These are phyloP conservation scores for Neofusicoccum kwambonambiense DNA, from an alignment of 2,329 filamentous ascomycete genomes.

Conservation along the genomic window DNA sequence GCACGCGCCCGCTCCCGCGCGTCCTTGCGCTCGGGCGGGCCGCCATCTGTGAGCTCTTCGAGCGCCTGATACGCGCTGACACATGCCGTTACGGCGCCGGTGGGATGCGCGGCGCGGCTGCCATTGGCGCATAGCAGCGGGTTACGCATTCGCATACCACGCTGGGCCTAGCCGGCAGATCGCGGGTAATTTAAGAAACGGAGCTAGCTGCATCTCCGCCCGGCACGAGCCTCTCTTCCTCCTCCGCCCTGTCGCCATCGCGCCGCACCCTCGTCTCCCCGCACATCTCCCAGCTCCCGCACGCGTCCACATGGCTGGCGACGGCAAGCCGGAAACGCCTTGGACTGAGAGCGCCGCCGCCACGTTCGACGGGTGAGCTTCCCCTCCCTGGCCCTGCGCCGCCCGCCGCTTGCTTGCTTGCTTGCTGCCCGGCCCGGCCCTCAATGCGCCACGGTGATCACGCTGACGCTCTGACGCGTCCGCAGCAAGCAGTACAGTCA, in stretches of 20 bases:
- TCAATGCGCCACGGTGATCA: not conserved
- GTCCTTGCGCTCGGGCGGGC: not conserved
- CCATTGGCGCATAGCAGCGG: not conserved
- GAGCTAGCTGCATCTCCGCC: not conserved
- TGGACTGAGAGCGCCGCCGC: slow-evolving; percentile 35
- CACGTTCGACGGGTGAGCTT: slow-evolving; percentile 40
- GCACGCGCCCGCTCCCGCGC: not conserved
- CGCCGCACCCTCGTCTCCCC: slow-evolving; percentile 8
- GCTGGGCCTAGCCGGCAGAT: not conserved
- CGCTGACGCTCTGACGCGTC: slow-evolving; percentile 3
- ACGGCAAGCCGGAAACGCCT: slow-evolving; percentile 27
- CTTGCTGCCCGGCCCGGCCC: slow-evolving; percentile 10
- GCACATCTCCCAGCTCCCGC: not conserved
- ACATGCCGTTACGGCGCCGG: not conserved
- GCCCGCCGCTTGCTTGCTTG: too few relatives aligned
- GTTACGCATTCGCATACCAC: not conserved
- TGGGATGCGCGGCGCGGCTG: not conserved
- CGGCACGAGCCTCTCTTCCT: not conserved
- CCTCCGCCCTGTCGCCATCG: not conserved
- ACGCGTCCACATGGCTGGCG: slow-evolving; percentile 17
- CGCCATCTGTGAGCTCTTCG: not conserved
- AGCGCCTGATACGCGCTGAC: not conserved
- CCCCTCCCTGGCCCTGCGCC: not conserved
- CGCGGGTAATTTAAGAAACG: not conserved
- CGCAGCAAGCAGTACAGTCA: slow-evolving; percentile 81